phyloP scores from a whole-genome alignment of 2,329 filamentous ascomycete species.

The Aspergillus sp. region DNA sequence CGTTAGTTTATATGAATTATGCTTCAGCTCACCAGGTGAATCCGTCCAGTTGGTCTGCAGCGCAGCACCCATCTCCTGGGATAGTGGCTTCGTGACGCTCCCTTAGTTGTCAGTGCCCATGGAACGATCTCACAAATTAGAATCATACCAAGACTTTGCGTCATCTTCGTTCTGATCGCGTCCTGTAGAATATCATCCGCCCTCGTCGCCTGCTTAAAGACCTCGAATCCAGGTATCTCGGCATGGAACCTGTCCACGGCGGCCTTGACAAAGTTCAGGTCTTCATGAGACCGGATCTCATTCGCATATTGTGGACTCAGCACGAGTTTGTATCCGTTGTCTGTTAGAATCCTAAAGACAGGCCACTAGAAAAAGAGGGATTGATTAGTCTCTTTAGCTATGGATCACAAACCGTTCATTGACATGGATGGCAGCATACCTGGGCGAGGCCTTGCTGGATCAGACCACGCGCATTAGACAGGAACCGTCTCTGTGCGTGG shows the following conservation, averaged over 20 bases:
- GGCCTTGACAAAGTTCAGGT: slow-evolving; percentile 17
- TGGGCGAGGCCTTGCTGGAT: background rate
- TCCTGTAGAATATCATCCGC: slow-evolving; percentile 18
- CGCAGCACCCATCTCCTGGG: no score
- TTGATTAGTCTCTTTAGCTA: no score
- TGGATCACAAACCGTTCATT: no score
- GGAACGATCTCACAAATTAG: no score
- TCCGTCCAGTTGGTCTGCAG: no score
- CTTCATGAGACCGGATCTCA: slow-evolving; percentile 23
- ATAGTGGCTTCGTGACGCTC: no score
- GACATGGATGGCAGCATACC: background rate
- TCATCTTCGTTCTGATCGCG: slow-evolving; percentile 24
- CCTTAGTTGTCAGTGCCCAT: no score
- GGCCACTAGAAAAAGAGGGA: background rate
- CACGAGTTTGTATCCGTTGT: slow-evolving; percentile 21
- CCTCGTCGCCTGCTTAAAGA: slow-evolving; percentile 15
- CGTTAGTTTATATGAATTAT: no score
- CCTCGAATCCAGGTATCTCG: slow-evolving; percentile 19
- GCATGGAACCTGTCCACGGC: slow-evolving; percentile 18
- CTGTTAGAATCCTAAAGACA: slow-evolving; percentile 2
- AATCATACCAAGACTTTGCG: slow-evolving; percentile 20
- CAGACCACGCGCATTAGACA: background rate
- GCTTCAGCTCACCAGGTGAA: no score
- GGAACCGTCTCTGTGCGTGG: background rate
- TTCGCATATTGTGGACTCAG: slow-evolving; percentile 21